Conservation (phyloP, 2,329 filamentous ascomycete genomes). For the Albifimbria verrucaria region DNA sequence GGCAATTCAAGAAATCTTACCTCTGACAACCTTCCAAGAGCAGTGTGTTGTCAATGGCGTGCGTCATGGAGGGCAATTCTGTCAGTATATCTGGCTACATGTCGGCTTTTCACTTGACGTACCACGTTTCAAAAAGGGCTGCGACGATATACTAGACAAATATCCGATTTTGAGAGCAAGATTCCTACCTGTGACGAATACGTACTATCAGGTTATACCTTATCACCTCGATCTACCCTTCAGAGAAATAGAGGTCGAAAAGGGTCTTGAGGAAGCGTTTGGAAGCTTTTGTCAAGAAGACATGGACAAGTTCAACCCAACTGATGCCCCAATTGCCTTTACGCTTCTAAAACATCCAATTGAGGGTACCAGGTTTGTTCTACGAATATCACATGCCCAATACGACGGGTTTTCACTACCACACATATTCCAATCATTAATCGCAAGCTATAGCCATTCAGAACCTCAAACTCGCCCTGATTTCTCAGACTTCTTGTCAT, state of each 20-base stretch:
- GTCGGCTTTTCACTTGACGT: conserved; percentile 14
- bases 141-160: conserved; percentile 7
- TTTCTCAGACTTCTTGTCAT: conserved; percentile 16
- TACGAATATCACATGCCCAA: conserved; percentile 43
- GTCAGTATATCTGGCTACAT: conserved; percentile 19
- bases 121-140: conserved; percentile 12
- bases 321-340: conserved; percentile 11
- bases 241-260: conserved; percentile 4
- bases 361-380: conserved; percentile 13
- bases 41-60: conserved; percentile 2
- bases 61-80: conserved; percentile 8
- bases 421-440: conserved; percentile 32
- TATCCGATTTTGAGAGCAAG: conserved; percentile 18
- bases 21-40: conserved; percentile 14
- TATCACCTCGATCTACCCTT: conserved; percentile 9
- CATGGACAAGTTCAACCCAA: not conserved
- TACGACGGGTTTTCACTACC: conserved; percentile 45
- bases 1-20: conserved; percentile 12
- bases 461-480: conserved; percentile 16
- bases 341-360: conserved; percentile 11
- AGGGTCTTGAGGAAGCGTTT: conserved; percentile 11
- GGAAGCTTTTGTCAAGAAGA: conserved; percentile 9
- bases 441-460: conserved; percentile 28
- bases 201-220: conserved; percentile 18
- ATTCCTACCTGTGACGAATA: conserved; percentile 12